Base-by-base conservation (phyloP, 2,329 filamentous ascomycete species). In the Lasiodiplodia theobromae region DNA sequence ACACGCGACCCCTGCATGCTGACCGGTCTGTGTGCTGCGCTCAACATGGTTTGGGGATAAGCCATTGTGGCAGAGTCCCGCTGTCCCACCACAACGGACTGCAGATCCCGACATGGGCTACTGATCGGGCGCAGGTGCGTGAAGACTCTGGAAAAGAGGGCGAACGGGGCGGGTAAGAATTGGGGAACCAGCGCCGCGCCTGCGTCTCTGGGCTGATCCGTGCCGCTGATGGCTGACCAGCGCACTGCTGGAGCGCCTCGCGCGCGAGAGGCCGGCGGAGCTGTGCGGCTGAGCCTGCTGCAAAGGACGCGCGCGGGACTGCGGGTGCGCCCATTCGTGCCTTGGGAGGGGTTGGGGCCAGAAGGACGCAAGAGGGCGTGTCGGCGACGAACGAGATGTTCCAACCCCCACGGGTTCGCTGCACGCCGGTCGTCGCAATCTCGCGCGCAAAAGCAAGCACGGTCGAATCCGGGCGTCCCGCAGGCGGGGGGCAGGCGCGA, bases 1-100 rank as follows among this genome's bases (percentile, higher is more conserved):
- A 58, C 65, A 67, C 53, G 65, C 65, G 54, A 68, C 67, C 67
- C 67, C 67, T 68, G 67, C 67, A 68, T 64, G 67, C 67, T 68
- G 58, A 68, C 67, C 67, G 67, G 67, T 68, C 67, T 40, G 37
- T 51, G 67, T 65, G 58, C 54, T 38, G 44, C 44, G 28, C 47
- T 52, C 28, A 37, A 44, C 28, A 28, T 52, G 65, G 44, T 51
- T 52, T 52, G 65, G 54, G 65, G 52, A 44, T 44, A 54, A 60
- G 65, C 65, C 65, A 67, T 40, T 49, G 65, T 67, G 65, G 65
- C 65, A 67, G 51, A 57, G 65, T 40, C 18, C 64, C 14, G 58
- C 54, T 60, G 65, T 67, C 65, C 65, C 65, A 67, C 65, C 53
- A 51, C 44, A 28, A 34, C 54, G 54, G 64, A 40, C 44, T 58